Evolutionary conservation across 2,329 filamentous ascomycete genomes (phyloP), one percentile per base, ranked within the genome.

Genomic region (Lithohypha guttulata): DNA sequence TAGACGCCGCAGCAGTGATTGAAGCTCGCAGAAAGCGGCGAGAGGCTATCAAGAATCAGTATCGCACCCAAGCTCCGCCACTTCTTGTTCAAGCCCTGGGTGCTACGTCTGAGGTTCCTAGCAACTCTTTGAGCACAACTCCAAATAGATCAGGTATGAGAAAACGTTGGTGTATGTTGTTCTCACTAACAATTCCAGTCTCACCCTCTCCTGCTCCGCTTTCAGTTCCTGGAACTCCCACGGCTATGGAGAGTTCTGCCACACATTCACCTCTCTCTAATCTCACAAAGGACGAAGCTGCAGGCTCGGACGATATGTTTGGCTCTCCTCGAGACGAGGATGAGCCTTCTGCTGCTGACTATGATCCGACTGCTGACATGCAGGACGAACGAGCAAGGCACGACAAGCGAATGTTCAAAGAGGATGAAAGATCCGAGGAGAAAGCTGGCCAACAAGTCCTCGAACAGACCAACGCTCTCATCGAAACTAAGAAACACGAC

Each of bases 351-450:
- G 87, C 87, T 31, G 86, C 85, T 43, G 84, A 94, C 59, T 94
- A 94, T 57, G 84, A 94, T 55, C 87, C 87, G 1, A 91, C 79
- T 1, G 69, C 79, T 50, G 87, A 95, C 55, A 91, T 89, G 82
- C 71, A 81, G 57, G 84, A 93, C 58, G 86, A 94, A 51, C 76
- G 77, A 52, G 70, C 76, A 43, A 76, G 80, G 41, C 77, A 83
- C 52, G 77, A 79, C 48, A 69, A 76, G 51, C 73, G 78, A 43
- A 69, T 76, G 44, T 70, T 70, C 36, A 71, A 74, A 41, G 68
- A 69, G 25, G 70, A 74, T 26, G 53, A 73, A 35, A 61, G 67
- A 3, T 69, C 73, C 11, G 62, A 65, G 35, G 65, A 68, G 18
- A 77, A 79, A 50, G 70, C 73, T 47, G 75, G 81, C 54, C 73